These are phyloP conservation scores for Salmacisia buchloeana DNA, from an alignment of 1,284 basidiomycete genomes.

Conservation along the genomic window DNA sequence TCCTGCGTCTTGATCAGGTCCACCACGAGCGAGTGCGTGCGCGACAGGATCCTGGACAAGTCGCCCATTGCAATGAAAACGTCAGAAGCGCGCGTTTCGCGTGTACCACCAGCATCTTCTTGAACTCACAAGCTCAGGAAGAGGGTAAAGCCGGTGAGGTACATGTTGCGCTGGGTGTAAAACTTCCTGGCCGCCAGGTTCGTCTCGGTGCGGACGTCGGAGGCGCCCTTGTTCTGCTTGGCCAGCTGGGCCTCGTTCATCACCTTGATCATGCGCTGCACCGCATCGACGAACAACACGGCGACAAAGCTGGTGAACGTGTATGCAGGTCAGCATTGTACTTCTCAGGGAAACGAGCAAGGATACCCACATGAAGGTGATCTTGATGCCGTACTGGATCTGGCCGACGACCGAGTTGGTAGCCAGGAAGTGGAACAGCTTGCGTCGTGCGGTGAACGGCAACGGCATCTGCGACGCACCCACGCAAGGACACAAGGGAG, in stretches of 20 bases:
- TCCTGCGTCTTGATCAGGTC: conserved; percentile 87
- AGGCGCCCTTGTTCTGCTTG: conserved; percentile 59
- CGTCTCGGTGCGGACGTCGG: conserved; percentile 72
- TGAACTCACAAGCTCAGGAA: conserved; percentile 61
- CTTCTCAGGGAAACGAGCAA: background rate
- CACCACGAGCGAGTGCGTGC: conserved; percentile 83
- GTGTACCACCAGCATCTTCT: background rate
- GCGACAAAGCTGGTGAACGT: conserved; percentile 66
- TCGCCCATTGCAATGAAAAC: too few relatives aligned
- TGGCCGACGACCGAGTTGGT: conserved; percentile 52
- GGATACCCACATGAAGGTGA: conserved; percentile 76
- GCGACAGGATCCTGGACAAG: conserved; percentile 71
- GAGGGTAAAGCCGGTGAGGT: conserved; percentile 71
- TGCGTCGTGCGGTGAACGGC: conserved; percentile 67
- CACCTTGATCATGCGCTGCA: conserved; percentile 86
- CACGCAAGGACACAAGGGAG: too few relatives aligned
- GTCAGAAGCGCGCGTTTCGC: too few relatives aligned
- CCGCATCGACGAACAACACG: conserved; percentile 74
- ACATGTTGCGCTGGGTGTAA: conserved; percentile 69
- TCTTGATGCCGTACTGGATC: conserved; percentile 66
- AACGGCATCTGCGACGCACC: conserved; percentile 63
- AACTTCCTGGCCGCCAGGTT: conserved; percentile 80
- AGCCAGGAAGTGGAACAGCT: conserved; percentile 69
- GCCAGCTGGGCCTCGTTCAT: conserved; percentile 68
- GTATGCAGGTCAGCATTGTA: background rate